Evolutionary conservation across 2,329 filamentous ascomycete genomes (phyloP).

Genomic region (Talaromyces amestolkiae): DNA sequence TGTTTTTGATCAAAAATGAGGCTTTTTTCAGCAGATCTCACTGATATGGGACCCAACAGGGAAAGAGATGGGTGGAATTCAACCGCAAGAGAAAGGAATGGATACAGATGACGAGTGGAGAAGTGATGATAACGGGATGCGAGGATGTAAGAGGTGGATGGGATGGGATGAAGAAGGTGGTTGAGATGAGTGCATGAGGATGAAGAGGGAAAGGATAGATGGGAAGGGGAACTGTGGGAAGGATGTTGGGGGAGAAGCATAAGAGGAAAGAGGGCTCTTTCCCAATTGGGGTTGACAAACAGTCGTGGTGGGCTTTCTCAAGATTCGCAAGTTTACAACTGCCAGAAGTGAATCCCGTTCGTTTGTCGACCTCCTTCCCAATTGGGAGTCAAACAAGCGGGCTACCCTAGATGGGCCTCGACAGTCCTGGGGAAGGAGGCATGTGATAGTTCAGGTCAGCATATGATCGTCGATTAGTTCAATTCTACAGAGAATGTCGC

Average conservation of each 20-base stretch:
- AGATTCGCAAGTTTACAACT: neutral
- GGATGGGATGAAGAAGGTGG: neutral
- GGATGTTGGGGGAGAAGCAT: neutral
- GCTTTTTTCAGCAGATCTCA: neutral
- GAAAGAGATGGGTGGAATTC: neutral
- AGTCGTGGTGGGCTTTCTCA: neutral
- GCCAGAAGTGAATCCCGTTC: neutral
- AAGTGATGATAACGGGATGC: neutral
- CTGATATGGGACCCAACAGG: neutral
- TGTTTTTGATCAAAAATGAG: neutral
- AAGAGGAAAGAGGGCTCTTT: neutral
- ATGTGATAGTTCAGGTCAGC: neutral
- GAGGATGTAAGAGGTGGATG: neutral
- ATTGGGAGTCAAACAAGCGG: neutral
- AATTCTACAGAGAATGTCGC: neutral
- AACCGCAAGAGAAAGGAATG: neutral
- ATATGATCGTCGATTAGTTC: neutral
- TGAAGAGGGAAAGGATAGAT: neutral
- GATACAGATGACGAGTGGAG: neutral
- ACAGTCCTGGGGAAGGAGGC: neutral
- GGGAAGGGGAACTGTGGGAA: neutral
- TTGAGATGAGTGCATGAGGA: neutral
- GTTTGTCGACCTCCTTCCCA: neutral
- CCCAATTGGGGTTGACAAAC: neutral
- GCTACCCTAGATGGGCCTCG: neutral